Evolutionary conservation across 352 stramenopile genomes (phyloP).

Genomic region (Phytopythium boreale): DNA sequence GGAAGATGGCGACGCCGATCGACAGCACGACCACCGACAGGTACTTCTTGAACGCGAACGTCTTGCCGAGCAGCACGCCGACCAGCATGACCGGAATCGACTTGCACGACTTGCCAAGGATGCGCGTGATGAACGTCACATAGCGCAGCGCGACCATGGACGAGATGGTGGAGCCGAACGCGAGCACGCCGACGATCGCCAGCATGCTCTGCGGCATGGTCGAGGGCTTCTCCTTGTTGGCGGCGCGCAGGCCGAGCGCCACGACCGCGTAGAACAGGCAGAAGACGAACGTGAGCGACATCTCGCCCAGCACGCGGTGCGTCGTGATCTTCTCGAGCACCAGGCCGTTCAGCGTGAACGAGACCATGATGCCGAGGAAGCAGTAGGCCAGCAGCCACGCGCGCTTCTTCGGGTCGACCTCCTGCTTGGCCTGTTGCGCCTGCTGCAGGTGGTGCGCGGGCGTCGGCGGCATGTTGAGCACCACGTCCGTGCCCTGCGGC

Average conservation of each 20-base stretch:
- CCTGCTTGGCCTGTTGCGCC: constrained; percentile 18
- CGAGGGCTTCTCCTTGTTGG: constrained; percentile 64
- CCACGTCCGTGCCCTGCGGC: constrained; percentile 27
- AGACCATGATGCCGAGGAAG: constrained; percentile 81
- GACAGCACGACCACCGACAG: constrained; percentile 73
- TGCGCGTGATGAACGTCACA: constrained; percentile 83
- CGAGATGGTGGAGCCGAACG: constrained; percentile 77
- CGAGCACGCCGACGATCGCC: constrained; percentile 55
- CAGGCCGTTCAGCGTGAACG: constrained; percentile 79
- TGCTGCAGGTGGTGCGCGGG: constrained; percentile 10
- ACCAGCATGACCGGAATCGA: constrained; percentile 86
- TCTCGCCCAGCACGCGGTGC: constrained; percentile 74
- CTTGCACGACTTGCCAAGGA: constrained; percentile 87
- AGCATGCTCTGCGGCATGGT: constrained; percentile 73
- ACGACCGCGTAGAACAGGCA: constrained; percentile 74
- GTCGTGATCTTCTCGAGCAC: constrained; percentile 84
- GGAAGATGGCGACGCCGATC: constrained; percentile 70
- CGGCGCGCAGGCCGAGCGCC: constrained; percentile 51
- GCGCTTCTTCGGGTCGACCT: constrained; percentile 32
- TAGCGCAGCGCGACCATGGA: constrained; percentile 84
- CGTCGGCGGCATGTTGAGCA: constrained; percentile 9
- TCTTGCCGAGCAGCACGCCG: constrained; percentile 70
- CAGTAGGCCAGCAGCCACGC: constrained; percentile 69
- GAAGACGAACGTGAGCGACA: constrained; percentile 85
- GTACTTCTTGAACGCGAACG: constrained; percentile 81